Percentiles rank a stretch among this genome's conserved stretches.
Conservation (phyloP, 768 basidiomycete species). For the Tulasnella sp. region DNA sequence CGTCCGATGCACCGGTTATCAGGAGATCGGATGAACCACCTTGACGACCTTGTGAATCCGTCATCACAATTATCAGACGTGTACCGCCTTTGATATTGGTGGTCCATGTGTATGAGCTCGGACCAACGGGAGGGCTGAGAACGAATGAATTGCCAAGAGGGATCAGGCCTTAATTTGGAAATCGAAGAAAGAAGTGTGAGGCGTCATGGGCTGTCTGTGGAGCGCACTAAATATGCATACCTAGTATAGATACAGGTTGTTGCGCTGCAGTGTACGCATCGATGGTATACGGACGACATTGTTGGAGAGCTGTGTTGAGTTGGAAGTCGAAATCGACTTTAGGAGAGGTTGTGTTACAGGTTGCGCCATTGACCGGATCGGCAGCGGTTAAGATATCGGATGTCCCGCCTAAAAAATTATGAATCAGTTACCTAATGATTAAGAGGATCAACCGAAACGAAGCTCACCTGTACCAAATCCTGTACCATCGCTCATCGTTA, state of each 20-base stretch:
- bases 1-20: constrained; percentile 6
- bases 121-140: constrained; percentile 1
- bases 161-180: constrained; percentile 8
- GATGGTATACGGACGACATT: constrained; percentile 10
- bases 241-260: constrained; percentile 2
- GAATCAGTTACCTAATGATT: neutral
- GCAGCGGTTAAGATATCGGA: constrained; percentile 11
- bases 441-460: neutral
- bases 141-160: constrained; percentile 10
- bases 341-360: constrained; percentile 8
- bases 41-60: constrained; percentile 6
- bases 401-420: constrained; percentile 11
- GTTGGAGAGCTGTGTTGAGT: constrained; percentile 14
- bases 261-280: constrained; percentile 7
- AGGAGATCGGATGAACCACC: constrained; percentile 13
- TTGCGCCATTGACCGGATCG: constrained; percentile 8
- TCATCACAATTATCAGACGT: neutral
- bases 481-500: constrained; percentile 16
- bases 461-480: constrained; percentile 14
- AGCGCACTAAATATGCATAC: neutral
- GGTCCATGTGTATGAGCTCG: constrained; percentile 9
- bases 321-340: constrained; percentile 3
- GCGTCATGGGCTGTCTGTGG: neutral
- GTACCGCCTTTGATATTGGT: constrained; percentile 13
- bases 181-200: neutral